Percentiles rank a stretch among this genome's conserved stretches.
These are phyloP conservation scores for Pseudonectria buxi DNA, from an alignment of 2,329 filamentous ascomycete species.

Conservation along the genomic window DNA sequence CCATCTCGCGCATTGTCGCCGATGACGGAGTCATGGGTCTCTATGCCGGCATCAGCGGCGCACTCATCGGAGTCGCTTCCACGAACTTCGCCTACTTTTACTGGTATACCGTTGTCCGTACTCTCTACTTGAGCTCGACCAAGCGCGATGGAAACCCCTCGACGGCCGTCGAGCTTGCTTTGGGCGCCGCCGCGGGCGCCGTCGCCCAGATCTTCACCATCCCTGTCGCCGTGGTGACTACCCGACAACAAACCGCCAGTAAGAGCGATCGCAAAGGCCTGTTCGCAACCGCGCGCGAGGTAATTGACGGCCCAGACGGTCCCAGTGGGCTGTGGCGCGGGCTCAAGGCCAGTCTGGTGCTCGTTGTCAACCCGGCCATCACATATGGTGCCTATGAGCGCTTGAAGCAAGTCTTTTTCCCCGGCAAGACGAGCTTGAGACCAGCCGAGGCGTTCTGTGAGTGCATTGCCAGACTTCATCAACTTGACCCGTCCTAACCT, in stretches of 20 bases:
- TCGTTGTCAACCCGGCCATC: conserved; percentile 94
- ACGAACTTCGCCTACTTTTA: conserved; percentile 99
- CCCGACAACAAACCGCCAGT: conserved; percentile 86
- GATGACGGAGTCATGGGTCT: conserved; percentile 76
- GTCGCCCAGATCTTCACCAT: conserved; percentile 95
- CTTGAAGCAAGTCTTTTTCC: conserved; percentile 70
- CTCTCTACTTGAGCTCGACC: conserved; percentile 63
- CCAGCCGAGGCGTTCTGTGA: conserved; percentile 87
- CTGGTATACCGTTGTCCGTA: conserved; percentile 88
- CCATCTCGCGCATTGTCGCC: conserved; percentile 74
- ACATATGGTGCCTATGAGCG: conserved; percentile 97
- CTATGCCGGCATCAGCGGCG: conserved; percentile 82
- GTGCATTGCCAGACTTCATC: conserved; percentile 29
- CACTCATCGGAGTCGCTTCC: conserved; percentile 84
- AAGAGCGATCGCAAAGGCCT: conserved; percentile 81
- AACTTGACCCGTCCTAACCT: conserved; percentile 3
- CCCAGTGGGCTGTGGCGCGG: conserved; percentile 87
- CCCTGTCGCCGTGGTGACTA: conserved; percentile 90
- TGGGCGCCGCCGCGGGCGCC: conserved; percentile 84
- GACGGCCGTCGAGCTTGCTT: conserved; percentile 72
- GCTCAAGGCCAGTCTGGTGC: conserved; percentile 87
- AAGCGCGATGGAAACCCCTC: conserved; percentile 53
- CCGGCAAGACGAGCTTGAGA: conserved; percentile 66
- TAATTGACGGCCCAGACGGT: conserved; percentile 85
- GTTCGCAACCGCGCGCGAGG: conserved; percentile 79